Evolutionary conservation across 2,329 filamentous ascomycete species (phyloP), one percentile per base, ranked within the genome.

Genomic region (Colletotrichum siamense): DNA sequence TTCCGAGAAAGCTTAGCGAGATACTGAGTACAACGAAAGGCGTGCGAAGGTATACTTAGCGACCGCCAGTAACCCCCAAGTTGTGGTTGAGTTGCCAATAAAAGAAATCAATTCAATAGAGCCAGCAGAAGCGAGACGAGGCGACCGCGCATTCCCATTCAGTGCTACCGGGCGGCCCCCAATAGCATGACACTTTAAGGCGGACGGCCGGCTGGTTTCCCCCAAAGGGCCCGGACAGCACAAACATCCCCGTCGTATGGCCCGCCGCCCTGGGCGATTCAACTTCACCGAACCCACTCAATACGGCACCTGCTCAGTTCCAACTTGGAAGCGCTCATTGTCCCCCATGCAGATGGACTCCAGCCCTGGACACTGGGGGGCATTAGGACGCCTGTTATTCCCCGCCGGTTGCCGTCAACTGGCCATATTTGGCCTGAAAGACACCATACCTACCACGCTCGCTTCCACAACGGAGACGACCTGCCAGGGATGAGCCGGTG

Each of bases 1-100:
- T 69, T 69, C 69, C 70, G 70, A 59, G 70, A 73, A 55, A 52
- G 73, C 73, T 76, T 76, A 76, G 70, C 73, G 70, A 73, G 73
- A 64, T 55, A 49, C 18, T 12, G 39, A n/a, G 39, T n/a, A 55
- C 26, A 55, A 32, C 49, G 9, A 32, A 13, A 9, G 32, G 39
- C 44, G 44, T 52, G 22, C 39, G 39, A 49, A n/a, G 39, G 9
- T 52, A 52, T 52, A 49, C 67, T 28, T 18, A 34, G 57, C 57
- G n/a, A 24, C 26, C 30, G 30, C 26, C 32, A 52, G 55, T 52
- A 57, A 13, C 26, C 24, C 24, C 39, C 55, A 64, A 18, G 13
- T 13, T 39, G 8, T 26, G 34, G 28, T 24, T 28, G 59, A 30
- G 59, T 30, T 62, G 72, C 72, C 62, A 67, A 65, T 59, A 34